A percentile compares a stretch with the other conserved stretches of the same genome.
Conservation (phyloP, 2,329 filamentous ascomycete species). For the Lasiodiplodia gonubiensis region DNA sequence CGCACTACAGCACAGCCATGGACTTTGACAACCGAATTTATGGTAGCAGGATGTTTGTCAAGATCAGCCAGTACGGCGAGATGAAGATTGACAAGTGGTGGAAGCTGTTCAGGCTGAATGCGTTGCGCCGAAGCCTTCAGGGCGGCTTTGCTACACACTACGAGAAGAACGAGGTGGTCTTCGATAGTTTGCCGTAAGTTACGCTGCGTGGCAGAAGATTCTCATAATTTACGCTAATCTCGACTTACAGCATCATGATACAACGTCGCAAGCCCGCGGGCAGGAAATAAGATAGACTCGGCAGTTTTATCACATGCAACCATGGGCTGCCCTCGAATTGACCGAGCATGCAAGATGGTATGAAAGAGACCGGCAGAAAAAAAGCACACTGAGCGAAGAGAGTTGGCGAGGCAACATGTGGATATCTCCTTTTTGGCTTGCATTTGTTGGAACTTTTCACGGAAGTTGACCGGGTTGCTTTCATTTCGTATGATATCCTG, state of each 20-base stretch:
- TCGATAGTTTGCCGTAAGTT: slow-evolving; percentile 27
- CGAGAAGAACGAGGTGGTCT: slow-evolving; percentile 41
- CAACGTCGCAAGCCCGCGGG: neutral
- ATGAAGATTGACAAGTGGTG: slow-evolving; percentile 75
- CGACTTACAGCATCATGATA: slow-evolving; percentile 4
- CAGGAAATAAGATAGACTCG: neutral
- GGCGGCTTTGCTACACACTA: slow-evolving; percentile 46
- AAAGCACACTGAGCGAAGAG: neutral
- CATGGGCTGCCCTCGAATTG: neutral
- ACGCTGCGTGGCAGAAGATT: neutral
- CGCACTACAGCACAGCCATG: slow-evolving; percentile 69
- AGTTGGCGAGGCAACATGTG: slow-evolving; percentile 10
- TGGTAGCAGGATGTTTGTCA: slow-evolving; percentile 67
- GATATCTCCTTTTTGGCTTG: neutral
- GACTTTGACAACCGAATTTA: slow-evolving; percentile 65
- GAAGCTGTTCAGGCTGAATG: slow-evolving; percentile 70
- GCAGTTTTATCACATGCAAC: neutral
- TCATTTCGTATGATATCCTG: slow-evolving; percentile 1
- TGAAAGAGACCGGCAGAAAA: neutral
- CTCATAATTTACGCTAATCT: neutral
- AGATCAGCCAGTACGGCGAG: slow-evolving; percentile 63
- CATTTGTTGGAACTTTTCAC: neutral
- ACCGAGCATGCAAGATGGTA: neutral
- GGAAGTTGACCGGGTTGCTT: neutral
- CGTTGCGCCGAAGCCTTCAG: slow-evolving; percentile 65